A percentile compares a stretch with the other conserved stretches of the same genome.
Conservation (phyloP, 371 early-diverging fungal species). For the Fennellomyces sp. region DNA sequence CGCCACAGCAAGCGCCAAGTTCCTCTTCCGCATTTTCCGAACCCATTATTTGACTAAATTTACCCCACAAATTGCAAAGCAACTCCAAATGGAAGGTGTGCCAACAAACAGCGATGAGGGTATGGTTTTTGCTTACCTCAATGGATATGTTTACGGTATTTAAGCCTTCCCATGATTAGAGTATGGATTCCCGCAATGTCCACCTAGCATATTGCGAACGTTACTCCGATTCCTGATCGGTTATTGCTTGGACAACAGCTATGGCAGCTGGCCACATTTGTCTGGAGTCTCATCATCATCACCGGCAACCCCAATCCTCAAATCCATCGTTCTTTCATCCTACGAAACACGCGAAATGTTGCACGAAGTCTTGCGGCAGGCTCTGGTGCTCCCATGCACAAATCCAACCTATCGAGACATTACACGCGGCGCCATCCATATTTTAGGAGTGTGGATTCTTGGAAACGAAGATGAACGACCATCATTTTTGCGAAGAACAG, state of each 20-base stretch:
- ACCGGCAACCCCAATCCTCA: constrained; percentile 69
- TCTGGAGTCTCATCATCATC: constrained; percentile 48
- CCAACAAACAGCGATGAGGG: constrained; percentile 5
- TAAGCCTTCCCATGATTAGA: constrained; percentile 6
- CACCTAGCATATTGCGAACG: constrained; percentile 69
- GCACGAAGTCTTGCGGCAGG: constrained; percentile 78
- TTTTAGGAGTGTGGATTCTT: constrained; percentile 75
- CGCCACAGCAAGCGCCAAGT: constrained; percentile 67
- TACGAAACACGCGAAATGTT: constrained; percentile 74
- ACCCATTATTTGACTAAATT: constrained; percentile 70
- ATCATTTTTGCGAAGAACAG: constrained; percentile 56
- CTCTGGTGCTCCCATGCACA: constrained; percentile 60
- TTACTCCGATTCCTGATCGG: constrained; percentile 70
- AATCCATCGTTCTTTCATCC: constrained; percentile 67
- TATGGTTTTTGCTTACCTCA: not conserved
- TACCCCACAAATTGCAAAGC: constrained; percentile 65
- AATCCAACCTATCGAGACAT: constrained; percentile 65
- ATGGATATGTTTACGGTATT: not conserved
- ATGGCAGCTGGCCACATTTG: constrained; percentile 29
- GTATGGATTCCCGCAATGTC: constrained; percentile 72
- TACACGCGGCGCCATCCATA: constrained; percentile 68
- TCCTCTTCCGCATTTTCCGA: constrained; percentile 70
- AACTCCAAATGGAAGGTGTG: constrained; percentile 38
- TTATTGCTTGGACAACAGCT: constrained; percentile 60
- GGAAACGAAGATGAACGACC: constrained; percentile 73